phyloP scores from a whole-genome alignment of 495 filamentous ascomycete species.

The Xylaria palmicola region DNA sequence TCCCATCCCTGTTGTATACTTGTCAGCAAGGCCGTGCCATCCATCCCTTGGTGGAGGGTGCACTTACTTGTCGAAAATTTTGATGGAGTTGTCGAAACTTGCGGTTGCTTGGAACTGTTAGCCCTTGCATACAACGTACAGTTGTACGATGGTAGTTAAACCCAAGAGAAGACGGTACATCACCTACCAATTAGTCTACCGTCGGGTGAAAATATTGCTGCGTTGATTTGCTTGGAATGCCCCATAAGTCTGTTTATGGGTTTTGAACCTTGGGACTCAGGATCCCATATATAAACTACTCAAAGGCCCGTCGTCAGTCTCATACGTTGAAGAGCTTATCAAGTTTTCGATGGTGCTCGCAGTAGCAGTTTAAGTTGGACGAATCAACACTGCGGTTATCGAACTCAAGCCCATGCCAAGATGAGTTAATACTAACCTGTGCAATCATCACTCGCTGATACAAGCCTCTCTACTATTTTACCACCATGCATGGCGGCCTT shows the following conservation, averaged over 20 bases:
- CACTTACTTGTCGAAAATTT: conserved; percentile 75
- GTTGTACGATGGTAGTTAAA: too few species aligned
- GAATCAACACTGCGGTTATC: too few species aligned
- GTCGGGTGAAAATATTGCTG: conserved; percentile 91
- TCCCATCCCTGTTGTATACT: conserved; percentile 50
- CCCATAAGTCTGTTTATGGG: conserved; percentile 84
- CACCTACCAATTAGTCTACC: conserved; percentile 63
- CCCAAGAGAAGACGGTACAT: too few species aligned
- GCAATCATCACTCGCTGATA: conserved; percentile 91
- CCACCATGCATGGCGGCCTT: conserved; percentile 80
- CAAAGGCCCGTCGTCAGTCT: background rate
- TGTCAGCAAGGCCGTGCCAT: conserved; percentile 11
- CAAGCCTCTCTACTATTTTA: conserved; percentile 78
- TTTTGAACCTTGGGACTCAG: conserved; percentile 68
- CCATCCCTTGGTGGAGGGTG: background rate
- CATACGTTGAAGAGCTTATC: background rate
- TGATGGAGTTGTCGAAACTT: conserved; percentile 90
- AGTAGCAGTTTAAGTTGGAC: too few species aligned
- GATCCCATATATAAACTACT: conserved; percentile 89
- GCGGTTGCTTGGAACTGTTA: conserved; percentile 58
- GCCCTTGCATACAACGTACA: background rate
- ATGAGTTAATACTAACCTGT: conserved; percentile 42
- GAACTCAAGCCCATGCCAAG: background rate
- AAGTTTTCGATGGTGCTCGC: background rate
- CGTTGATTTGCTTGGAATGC: conserved; percentile 95